These are phyloP conservation scores for Annulohypoxylon maeteangense DNA, from an alignment of 495 filamentous ascomycete species.

Conservation along the genomic window DNA sequence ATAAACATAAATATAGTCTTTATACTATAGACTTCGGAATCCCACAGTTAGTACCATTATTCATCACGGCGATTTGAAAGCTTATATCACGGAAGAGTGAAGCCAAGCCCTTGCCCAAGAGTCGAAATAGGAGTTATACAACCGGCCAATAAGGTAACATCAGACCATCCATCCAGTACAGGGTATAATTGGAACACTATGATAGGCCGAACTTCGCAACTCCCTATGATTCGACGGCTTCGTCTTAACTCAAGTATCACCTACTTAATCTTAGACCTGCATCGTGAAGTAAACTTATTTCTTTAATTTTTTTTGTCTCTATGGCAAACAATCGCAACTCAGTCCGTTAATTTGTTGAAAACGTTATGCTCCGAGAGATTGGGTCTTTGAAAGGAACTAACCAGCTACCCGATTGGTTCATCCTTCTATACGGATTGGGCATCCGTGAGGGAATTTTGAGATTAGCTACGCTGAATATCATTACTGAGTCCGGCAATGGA, in stretches of 20 bases:
- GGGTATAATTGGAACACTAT: constrained; percentile 18
- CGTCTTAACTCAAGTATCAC: background rate
- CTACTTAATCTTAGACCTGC: background rate
- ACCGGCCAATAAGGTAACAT: constrained; percentile 29
- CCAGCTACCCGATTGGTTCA: background rate
- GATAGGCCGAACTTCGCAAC: constrained; percentile 30
- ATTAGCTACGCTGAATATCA: constrained; percentile 8
- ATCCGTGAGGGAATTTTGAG: constrained; percentile 8
- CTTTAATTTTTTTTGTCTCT: background rate
- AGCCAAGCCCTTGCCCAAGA: background rate
- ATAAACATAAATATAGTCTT: background rate
- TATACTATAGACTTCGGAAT: background rate
- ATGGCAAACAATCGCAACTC: background rate
- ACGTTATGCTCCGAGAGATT: background rate
- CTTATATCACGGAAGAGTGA: background rate
- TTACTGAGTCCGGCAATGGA: constrained; percentile 2
- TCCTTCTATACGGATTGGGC: constrained; percentile 1
- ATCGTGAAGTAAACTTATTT: background rate
- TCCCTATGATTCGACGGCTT: constrained; percentile 8
- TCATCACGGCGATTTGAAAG: background rate
- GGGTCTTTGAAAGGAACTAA: background rate
- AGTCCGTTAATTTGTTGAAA: background rate
- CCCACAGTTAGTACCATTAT: background rate
- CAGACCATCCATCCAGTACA: constrained; percentile 3
- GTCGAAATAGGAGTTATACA: constrained; percentile 23